Percentiles rank a stretch among this genome's conserved stretches.
Evolutionary conservation across 441 rosid genomes (phyloP).

Genomic region (Populus hybrid): DNA sequence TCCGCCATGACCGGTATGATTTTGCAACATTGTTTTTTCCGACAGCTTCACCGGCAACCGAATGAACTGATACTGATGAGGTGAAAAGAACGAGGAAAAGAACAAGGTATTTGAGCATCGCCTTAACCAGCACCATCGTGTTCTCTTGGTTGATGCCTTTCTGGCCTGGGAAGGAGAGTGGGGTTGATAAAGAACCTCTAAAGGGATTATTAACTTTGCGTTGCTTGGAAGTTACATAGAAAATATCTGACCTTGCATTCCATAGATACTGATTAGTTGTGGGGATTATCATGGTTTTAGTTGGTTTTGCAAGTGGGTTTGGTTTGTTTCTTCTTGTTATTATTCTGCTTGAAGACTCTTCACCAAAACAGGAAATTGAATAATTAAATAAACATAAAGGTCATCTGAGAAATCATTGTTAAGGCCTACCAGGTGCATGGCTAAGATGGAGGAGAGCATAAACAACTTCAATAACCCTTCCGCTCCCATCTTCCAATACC

Average conservation of each 20-base stretch:
- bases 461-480: too few relatives aligned
- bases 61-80: conserved; percentile 10
- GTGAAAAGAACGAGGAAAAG: conserved; percentile 28
- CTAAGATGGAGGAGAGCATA: too few relatives aligned
- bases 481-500: too few relatives aligned
- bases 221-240: conserved; percentile 36
- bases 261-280: too few relatives aligned
- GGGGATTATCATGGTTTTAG: too few relatives aligned
- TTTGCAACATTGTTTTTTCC: not conserved
- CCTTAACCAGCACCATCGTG: conserved; percentile 24
- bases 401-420: too few relatives aligned
- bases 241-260: conserved; percentile 9
- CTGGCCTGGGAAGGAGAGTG: not conserved
- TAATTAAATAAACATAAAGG: too few relatives aligned
- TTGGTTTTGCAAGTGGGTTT: too few relatives aligned
- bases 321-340: too few relatives aligned
- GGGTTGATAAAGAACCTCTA: conserved; percentile 17
- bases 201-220: conserved; percentile 31
- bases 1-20: conserved; percentile 10
- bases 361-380: too few relatives aligned
- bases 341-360: too few relatives aligned
- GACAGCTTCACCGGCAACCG: conserved; percentile 2
- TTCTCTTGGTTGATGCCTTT: not conserved
- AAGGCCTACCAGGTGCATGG: too few relatives aligned
- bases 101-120: conserved; percentile 17